phyloP scores from a whole-genome alignment of 306 rosid genomes.

The Gynostemma pentaphyllum region DNA sequence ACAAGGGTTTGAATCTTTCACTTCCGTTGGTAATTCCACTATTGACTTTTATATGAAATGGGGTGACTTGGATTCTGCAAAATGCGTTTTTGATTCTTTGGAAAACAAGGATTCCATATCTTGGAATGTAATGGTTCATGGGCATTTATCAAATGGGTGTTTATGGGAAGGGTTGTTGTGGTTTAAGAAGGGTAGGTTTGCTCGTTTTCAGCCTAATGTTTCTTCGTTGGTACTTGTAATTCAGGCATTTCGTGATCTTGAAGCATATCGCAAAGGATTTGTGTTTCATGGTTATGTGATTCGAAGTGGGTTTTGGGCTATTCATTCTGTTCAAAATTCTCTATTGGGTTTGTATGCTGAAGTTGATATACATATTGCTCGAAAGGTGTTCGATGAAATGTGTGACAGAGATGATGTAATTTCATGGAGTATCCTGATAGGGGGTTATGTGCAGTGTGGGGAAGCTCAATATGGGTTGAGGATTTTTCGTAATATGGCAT shows the following conservation, averaged over 20 bases:
- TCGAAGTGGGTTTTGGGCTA: slow-evolving; percentile 13
- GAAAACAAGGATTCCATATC: slow-evolving; percentile 24
- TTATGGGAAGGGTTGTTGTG: slow-evolving; percentile 21
- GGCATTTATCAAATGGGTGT: slow-evolving; percentile 21
- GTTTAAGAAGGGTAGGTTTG: slow-evolving; percentile 21
- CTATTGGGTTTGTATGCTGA: slow-evolving; percentile 22
- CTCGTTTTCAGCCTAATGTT: slow-evolving; percentile 27
- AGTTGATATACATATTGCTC: slow-evolving; percentile 15
- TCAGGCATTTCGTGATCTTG: slow-evolving; percentile 25
- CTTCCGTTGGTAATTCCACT: slow-evolving; percentile 27
- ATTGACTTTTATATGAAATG: slow-evolving; percentile 31
- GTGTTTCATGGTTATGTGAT: slow-evolving; percentile 23
- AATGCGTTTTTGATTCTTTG: slow-evolving; percentile 17
- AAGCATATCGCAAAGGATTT: slow-evolving; percentile 11
- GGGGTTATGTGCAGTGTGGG: slow-evolving; percentile 23
- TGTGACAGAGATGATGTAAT: slow-evolving; percentile 21
- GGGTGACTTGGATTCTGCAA: slow-evolving; percentile 22
- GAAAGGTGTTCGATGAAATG: slow-evolving; percentile 36
- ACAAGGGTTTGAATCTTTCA: slow-evolving; percentile 25
- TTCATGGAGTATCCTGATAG: slow-evolving; percentile 38
- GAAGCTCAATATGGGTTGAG: slow-evolving; percentile 21
- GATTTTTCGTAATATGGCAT: slow-evolving; percentile 23
- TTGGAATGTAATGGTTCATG: slow-evolving; percentile 35
- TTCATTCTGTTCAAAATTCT: slow-evolving; percentile 25
- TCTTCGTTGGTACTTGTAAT: slow-evolving; percentile 35